phyloP scores from a whole-genome alignment of 2,329 filamentous ascomycete species.

The Huntiella abstrusa region DNA sequence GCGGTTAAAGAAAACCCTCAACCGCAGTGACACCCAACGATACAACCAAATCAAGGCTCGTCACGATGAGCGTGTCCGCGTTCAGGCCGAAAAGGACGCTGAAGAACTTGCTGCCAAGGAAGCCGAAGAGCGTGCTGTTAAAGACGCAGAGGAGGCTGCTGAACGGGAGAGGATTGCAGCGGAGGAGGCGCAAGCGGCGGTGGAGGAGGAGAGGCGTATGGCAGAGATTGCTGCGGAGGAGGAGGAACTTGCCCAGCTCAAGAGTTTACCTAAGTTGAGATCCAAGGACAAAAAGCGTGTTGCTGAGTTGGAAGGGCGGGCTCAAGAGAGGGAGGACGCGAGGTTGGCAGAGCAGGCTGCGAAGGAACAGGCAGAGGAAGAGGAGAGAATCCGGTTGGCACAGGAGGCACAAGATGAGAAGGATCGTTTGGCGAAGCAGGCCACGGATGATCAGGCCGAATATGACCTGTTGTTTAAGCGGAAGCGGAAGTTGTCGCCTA shows the following conservation, averaged over 20 bases:
- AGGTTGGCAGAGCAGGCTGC: conserved; percentile 12
- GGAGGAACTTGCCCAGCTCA: conserved; percentile 4
- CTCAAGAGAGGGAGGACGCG: conserved; percentile 1
- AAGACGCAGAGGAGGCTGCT: conserved; percentile 12
- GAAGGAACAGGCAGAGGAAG: conserved; percentile 13
- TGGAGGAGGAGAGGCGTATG: neutral
- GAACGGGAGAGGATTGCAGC: conserved; percentile 6
- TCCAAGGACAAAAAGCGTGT: conserved; percentile 3
- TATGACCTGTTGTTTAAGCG: conserved; percentile 26
- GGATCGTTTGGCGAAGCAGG: conserved; percentile 11
- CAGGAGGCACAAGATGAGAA: conserved; percentile 5
- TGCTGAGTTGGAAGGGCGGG: conserved; percentile 5
- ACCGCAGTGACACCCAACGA: neutral
- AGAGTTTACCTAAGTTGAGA: conserved; percentile 1
- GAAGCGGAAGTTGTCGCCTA: conserved; percentile 29
- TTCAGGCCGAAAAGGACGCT: conserved; percentile 8
- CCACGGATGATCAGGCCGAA: conserved; percentile 15
- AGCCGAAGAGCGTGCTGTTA: conserved; percentile 16
- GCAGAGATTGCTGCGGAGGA: conserved; percentile 5
- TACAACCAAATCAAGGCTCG: conserved; percentile 7
- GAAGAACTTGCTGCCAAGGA: conserved; percentile 18
- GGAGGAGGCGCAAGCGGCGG: neutral
- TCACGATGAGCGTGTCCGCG: conserved; percentile 6
- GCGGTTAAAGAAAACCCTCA: neutral
- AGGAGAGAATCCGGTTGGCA: conserved; percentile 4